A percentile compares a stretch with the other conserved stretches of the same genome.
Conservation (phyloP, 2,329 filamentous ascomycete species). For the Monosporascus sp. region DNA sequence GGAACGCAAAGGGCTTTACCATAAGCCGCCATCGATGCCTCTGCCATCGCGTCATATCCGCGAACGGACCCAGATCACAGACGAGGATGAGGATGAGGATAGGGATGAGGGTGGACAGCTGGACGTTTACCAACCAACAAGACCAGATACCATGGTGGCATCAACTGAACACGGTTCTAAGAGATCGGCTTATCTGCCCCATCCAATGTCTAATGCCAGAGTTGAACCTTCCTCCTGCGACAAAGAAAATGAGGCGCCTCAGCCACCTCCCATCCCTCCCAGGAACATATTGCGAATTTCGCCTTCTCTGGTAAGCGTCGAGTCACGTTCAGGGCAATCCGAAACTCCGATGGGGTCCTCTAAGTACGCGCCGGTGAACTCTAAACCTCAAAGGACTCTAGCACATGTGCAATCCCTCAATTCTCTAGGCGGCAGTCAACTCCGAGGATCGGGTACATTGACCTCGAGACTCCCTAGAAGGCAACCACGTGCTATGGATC, state of each 20-base stretch:
- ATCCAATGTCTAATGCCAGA: not conserved
- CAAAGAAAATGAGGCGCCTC: constrained; percentile 9
- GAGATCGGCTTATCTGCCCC: not conserved
- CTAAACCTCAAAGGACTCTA: constrained; percentile 7
- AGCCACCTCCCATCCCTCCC: constrained; percentile 2
- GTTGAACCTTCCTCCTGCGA: not conserved
- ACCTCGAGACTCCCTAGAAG: constrained; percentile 11
- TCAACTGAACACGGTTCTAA: constrained; percentile 4
- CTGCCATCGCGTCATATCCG: constrained; percentile 35
- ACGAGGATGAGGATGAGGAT: constrained; percentile 31
- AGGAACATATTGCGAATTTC: constrained; percentile 8
- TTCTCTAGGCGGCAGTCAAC: constrained; percentile 7
- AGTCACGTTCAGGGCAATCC: not conserved
- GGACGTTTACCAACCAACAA: constrained; percentile 11
- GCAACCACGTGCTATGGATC: constrained; percentile 6
- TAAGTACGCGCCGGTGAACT: constrained; percentile 4
- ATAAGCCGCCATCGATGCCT: constrained; percentile 15
- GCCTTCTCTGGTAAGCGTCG: constrained; percentile 7
- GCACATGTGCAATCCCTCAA: constrained; percentile 12
- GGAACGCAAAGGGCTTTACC: constrained; percentile 7
- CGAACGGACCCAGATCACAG: constrained; percentile 43
- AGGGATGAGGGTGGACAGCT: constrained; percentile 2
- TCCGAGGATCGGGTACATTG: constrained; percentile 3
- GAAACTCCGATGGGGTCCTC: not conserved
- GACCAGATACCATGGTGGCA: constrained; percentile 3